phyloP scores from a whole-genome alignment of 129 eudicot species.

The Scalesia atractyloides region DNA sequence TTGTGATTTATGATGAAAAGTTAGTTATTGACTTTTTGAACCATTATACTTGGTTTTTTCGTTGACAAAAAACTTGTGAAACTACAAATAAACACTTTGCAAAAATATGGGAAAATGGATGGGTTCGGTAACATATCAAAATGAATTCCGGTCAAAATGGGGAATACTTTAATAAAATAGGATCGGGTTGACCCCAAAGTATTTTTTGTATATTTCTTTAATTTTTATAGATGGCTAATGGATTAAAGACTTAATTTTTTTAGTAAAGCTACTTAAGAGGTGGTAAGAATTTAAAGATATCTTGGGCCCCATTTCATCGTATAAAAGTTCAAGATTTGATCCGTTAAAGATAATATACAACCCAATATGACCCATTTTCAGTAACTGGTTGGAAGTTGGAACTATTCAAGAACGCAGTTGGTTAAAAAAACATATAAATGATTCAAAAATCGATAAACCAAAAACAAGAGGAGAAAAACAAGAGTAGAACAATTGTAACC shows the following conservation, averaged over 20 bases:
- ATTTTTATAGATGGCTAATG: not conserved
- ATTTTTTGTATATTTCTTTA: not conserved
- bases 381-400: not conserved
- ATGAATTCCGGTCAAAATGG: not conserved
- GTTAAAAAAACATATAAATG: not conserved
- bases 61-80: constrained; percentile 9
- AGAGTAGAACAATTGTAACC: not conserved
- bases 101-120: not conserved
- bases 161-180: not conserved
- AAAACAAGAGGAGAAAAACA: not conserved
- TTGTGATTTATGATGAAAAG: not conserved
- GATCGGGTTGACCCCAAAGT: not conserved
- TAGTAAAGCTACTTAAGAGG: not conserved
- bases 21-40: constrained; percentile 10
- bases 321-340: constrained; percentile 3
- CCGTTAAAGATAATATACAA: not conserved
- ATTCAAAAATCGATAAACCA: not conserved
- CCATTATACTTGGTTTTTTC: constrained; percentile 11
- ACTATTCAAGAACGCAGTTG: not conserved
- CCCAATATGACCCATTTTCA: not conserved
- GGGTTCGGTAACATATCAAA: not conserved
- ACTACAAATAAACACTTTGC: constrained; percentile 4
- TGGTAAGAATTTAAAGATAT: not conserved
- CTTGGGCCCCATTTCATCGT: not conserved
- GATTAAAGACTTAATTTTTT: not conserved